A percentile compares a stretch with the other conserved stretches of the same genome.
Evolutionary conservation across 2,329 filamentous ascomycete species (phyloP).

Genomic region (Corynespora cassiicola): DNA sequence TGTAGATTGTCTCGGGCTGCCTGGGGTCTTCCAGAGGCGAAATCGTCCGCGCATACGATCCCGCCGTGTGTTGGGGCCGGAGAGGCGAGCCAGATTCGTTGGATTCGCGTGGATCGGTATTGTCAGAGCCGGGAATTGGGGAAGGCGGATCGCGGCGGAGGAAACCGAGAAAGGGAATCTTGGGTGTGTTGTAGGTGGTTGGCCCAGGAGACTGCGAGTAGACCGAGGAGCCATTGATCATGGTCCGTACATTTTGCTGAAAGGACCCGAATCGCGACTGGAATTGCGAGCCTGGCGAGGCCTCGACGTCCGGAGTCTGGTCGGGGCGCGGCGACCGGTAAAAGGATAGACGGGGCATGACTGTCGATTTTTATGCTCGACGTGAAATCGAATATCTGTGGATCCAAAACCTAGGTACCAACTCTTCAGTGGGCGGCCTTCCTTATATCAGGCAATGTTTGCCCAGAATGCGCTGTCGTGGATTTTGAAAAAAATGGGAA

Average conservation of each 20-base stretch:
- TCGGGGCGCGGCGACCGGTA: slow-evolving; percentile 40
- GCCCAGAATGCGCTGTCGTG: no score
- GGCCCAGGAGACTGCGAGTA: slow-evolving; percentile 42
- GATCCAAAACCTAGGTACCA: no score
- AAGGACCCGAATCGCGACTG: slow-evolving; percentile 24
- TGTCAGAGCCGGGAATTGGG: slow-evolving; percentile 26
- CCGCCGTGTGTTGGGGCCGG: slow-evolving; percentile 40
- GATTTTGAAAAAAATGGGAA: slow-evolving; percentile 11
- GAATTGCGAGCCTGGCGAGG: slow-evolving; percentile 23
- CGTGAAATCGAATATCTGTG: no score
- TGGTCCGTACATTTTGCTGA: slow-evolving; percentile 30
- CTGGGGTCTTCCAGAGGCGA: slow-evolving; percentile 27
- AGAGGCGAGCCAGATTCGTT: slow-evolving; percentile 36
- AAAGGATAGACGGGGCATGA: no score
- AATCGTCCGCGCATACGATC: slow-evolving; percentile 42
- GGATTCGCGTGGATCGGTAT: slow-evolving; percentile 29
- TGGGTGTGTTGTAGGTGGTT: slow-evolving; percentile 37
- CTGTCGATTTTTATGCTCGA: no score
- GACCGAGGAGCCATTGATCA: slow-evolving; percentile 44
- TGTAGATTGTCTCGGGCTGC: slow-evolving; percentile 28
- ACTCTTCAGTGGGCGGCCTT: slow-evolving; percentile 19
- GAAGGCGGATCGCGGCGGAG: slow-evolving; percentile 33
- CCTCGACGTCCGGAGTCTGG: slow-evolving; percentile 27
- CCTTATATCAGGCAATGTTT: slow-evolving; percentile 36
- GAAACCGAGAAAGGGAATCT: slow-evolving; percentile 40